Evolutionary conservation across 1,284 basidiomycete species (phyloP).

Genomic region (Pisolithus thermaeus): DNA sequence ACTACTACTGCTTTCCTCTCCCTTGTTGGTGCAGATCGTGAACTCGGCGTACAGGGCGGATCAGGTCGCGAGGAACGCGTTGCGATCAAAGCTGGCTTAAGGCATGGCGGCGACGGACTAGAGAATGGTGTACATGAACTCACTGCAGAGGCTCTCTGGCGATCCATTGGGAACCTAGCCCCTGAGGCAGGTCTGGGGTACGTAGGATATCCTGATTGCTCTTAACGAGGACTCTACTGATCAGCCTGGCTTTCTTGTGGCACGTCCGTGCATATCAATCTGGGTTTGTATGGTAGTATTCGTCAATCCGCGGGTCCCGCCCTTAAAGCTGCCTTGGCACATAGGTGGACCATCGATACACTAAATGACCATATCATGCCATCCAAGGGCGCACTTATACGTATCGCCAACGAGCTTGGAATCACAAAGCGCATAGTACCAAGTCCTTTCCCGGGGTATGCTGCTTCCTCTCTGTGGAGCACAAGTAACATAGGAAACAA

Average conservation of each 20-base stretch:
- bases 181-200: slow-evolving; percentile 79
- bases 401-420: slow-evolving; percentile 20
- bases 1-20: slow-evolving; percentile 36
- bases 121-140: slow-evolving; percentile 64
- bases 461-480: background rate
- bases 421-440: slow-evolving; percentile 10
- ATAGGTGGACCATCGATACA: slow-evolving; percentile 75
- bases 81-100: background rate
- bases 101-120: background rate
- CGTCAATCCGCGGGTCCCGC: slow-evolving; percentile 76
- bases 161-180: slow-evolving; percentile 67
- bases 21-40: slow-evolving; percentile 24
- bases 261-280: background rate
- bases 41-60: slow-evolving; percentile 22
- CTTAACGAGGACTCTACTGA: background rate
- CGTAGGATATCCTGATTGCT: slow-evolving; percentile 13
- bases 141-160: slow-evolving; percentile 74
- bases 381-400: slow-evolving; percentile 19
- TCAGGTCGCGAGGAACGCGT: slow-evolving; percentile 18
- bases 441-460: background rate
- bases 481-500: background rate
- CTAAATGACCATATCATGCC: slow-evolving; percentile 60
- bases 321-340: slow-evolving; percentile 80
- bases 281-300: slow-evolving; percentile 50
- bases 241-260: slow-evolving; percentile 3